Conservation (phyloP, 805 yeast genomes). For the Candida ortonii region DNA sequence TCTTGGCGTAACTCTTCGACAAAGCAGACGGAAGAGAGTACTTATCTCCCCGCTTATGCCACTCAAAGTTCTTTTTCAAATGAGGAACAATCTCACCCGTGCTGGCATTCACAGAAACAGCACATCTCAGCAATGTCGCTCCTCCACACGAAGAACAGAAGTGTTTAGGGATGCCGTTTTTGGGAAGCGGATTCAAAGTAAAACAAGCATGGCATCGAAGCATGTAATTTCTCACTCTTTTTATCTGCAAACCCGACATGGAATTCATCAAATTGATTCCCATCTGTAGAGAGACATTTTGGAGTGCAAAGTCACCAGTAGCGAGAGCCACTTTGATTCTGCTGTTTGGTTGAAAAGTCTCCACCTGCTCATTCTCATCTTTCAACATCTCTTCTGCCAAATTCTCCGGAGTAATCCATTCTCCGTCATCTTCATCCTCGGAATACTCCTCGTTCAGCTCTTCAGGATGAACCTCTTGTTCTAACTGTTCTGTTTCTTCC, state of each 20-base stretch:
- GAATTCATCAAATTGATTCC: slow-evolving; percentile 85
- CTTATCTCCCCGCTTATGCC: slow-evolving; percentile 85
- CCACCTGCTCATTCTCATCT: slow-evolving; percentile 63
- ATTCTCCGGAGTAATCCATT: slow-evolving; percentile 92
- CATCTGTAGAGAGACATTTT: slow-evolving; percentile 88
- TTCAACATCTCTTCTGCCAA: slow-evolving; percentile 64
- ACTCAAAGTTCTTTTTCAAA: slow-evolving; percentile 85
- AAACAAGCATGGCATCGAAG: slow-evolving; percentile 97
- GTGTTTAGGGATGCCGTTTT: slow-evolving; percentile 71
- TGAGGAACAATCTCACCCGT: slow-evolving; percentile 87
- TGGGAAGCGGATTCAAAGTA: slow-evolving; percentile 72
- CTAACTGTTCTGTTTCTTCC: slow-evolving; percentile 4
- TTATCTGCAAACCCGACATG: slow-evolving; percentile 79
- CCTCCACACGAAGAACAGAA: slow-evolving; percentile 98
- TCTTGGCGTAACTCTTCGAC: slow-evolving; percentile 68
- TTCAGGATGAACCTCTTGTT: slow-evolving; percentile 12
- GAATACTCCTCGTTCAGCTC: slow-evolving; percentile 43
- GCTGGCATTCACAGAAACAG: slow-evolving; percentile 75
- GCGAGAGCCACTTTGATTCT: slow-evolving; percentile 78
- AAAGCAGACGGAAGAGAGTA: slow-evolving; percentile 86
- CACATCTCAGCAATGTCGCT: slow-evolving; percentile 81
- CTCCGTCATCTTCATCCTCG: slow-evolving; percentile 77
- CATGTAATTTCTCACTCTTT: slow-evolving; percentile 86
- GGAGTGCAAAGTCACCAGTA: slow-evolving; percentile 97
- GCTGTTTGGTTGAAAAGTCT: slow-evolving; percentile 32